phyloP scores from a whole-genome alignment of 1,139 yeast genomes.

The Tardiomyces blankii region DNA sequence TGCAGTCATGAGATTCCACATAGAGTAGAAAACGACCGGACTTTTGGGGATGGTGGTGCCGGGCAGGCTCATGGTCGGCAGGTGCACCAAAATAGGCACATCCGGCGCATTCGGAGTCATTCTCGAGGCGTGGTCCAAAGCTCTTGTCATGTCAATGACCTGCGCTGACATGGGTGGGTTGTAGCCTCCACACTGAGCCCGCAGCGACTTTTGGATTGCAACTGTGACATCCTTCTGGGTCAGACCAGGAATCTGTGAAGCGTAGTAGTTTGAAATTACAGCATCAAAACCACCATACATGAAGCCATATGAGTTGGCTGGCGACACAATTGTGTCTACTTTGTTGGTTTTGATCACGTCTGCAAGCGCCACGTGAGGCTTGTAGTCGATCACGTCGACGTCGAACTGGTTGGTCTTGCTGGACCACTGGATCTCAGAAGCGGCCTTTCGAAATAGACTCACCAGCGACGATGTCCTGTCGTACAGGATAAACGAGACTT shows the following conservation, averaged over 20 bases:
- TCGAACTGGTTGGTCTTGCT: too few relatives aligned
- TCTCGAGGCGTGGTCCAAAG: neutral
- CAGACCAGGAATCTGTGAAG: constrained; percentile 10
- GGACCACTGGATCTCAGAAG: too few relatives aligned
- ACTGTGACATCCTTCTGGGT: constrained; percentile 8
- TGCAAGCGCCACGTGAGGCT: neutral
- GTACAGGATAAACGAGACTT: too few relatives aligned
- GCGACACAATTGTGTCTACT: constrained; percentile 33
- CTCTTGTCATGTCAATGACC: constrained; percentile 15
- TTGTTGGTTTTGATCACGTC: neutral
- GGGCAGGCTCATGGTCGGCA: constrained; percentile 43
- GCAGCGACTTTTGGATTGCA: constrained; percentile 15
- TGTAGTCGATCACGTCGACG: neutral
- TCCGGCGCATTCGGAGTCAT: constrained; percentile 5
- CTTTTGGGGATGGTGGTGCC: constrained; percentile 8
- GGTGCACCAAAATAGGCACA: constrained; percentile 27
- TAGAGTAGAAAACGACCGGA: constrained; percentile 32
- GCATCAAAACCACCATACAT: constrained; percentile 44
- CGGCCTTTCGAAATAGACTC: too few relatives aligned
- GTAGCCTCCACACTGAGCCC: constrained; percentile 21
- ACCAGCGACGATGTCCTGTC: too few relatives aligned
- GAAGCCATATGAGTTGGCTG: constrained; percentile 42
- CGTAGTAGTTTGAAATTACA: constrained; percentile 29
- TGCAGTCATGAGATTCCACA: constrained; percentile 32
- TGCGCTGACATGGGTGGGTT: constrained; percentile 23